Conservation (phyloP, 257 asterid genomes). For the Perilla frutescens region DNA sequence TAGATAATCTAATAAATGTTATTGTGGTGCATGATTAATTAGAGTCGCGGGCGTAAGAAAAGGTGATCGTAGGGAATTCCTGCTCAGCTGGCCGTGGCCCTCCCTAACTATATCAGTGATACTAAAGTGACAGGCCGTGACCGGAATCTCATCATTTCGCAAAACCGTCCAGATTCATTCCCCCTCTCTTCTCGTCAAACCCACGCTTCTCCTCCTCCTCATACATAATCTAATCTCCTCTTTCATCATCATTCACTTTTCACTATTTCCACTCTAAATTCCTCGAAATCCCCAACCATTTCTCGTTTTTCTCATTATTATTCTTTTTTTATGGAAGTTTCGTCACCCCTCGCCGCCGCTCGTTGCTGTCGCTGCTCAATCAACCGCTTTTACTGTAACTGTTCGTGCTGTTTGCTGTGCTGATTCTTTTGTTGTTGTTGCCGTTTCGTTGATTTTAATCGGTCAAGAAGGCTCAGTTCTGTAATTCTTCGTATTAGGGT, state of each 20-base stretch:
- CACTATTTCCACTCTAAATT: constrained; percentile 5
- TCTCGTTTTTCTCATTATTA: background rate
- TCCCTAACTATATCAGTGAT: constrained; percentile 34
- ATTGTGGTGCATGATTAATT: no score
- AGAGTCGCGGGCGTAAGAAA: constrained; percentile 23
- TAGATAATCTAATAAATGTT: no score
- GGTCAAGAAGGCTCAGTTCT: constrained; percentile 10
- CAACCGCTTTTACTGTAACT: constrained; percentile 38
- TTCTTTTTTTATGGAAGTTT: constrained; percentile 40
- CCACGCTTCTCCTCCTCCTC: constrained; percentile 42
- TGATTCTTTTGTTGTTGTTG: constrained; percentile 22
- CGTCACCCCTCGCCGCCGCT: constrained; percentile 28
- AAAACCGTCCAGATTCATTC: constrained; percentile 59
- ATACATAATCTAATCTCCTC: background rate
- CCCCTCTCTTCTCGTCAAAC: constrained; percentile 47
- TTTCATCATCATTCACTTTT: constrained; percentile 9
- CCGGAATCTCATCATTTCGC: constrained; percentile 23
- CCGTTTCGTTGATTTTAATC: constrained; percentile 7
- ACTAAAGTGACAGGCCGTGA: constrained; percentile 25
- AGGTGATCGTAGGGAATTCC: constrained; percentile 21
- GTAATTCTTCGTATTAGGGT: background rate
- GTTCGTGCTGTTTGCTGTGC: constrained; percentile 32
- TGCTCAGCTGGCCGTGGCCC: constrained; percentile 21
- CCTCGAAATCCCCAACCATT: background rate
- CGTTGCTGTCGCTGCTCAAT: constrained; percentile 27